Evolutionary conservation across 345 rosid genomes (phyloP).

Genomic region (Eucalyptus microcorys): DNA sequence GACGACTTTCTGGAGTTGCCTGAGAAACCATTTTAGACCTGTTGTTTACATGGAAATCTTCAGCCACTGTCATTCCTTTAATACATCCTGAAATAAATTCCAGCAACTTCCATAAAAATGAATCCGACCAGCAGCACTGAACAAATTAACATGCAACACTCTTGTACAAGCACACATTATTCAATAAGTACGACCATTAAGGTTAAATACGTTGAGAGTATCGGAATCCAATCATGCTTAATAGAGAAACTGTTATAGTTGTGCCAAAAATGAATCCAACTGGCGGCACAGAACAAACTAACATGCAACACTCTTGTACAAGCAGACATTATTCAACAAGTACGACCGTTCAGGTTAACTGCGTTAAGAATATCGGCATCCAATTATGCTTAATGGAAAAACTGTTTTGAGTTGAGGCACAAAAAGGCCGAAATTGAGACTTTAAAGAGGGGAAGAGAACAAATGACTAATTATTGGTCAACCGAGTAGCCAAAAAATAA

Average conservation of each 20-base stretch:
- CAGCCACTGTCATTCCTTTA: neutral
- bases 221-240: neutral
- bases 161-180: neutral
- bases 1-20: constrained; percentile 14
- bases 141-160: neutral
- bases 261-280: neutral
- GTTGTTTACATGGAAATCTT: neutral
- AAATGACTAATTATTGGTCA: neutral
- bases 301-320: neutral
- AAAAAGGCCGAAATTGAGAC: neutral
- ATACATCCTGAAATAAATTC: neutral
- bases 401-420: neutral
- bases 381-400: neutral
- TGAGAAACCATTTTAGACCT: constrained; percentile 44
- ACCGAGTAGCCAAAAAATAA: neutral
- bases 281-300: neutral
- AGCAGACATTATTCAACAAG: neutral
- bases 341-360: neutral
- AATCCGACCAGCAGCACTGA: neutral
- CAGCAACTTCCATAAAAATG: neutral
- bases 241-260: neutral
- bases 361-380: neutral
- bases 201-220: neutral
- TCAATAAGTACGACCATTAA: neutral
- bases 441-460: neutral